phyloP scores from a whole-genome alignment of 495 filamentous ascomycete genomes.

The Letharia columbiana region DNA sequence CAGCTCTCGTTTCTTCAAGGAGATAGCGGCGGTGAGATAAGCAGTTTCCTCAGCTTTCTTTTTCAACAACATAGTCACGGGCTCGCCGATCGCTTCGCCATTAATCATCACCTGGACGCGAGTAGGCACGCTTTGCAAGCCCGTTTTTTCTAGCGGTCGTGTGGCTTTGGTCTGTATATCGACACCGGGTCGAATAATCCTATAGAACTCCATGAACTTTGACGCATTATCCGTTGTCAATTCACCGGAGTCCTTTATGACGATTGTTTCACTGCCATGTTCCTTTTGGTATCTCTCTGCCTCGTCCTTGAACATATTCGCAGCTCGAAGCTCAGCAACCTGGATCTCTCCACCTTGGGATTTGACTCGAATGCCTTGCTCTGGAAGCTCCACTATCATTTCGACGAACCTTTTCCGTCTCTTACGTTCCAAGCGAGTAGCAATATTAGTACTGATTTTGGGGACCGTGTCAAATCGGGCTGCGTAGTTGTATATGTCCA shows the following conservation, averaged over 20 bases:
- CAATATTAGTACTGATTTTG: constrained; percentile 23
- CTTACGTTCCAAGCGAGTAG: constrained; percentile 13
- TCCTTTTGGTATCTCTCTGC: constrained; percentile 37
- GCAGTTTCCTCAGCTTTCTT: constrained; percentile 33
- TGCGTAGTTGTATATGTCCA: constrained; percentile 44
- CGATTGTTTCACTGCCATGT: constrained; percentile 31
- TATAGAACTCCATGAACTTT: constrained; percentile 38
- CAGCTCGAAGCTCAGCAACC: constrained; percentile 34
- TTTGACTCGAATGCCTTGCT: constrained; percentile 35
- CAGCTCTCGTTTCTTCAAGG: constrained; percentile 31
- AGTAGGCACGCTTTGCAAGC: constrained; percentile 11
- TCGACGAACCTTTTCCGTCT: constrained; percentile 23
- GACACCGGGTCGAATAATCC: constrained; percentile 26
- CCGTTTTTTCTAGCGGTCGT: constrained; percentile 10
- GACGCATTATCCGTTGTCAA: constrained; percentile 36
- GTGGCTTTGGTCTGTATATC: constrained; percentile 26
- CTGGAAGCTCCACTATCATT: constrained; percentile 34
- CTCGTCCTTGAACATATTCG: constrained; percentile 35
- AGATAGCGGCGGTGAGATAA: constrained; percentile 37
- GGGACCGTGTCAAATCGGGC: constrained; percentile 38
- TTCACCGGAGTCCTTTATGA: constrained; percentile 32
- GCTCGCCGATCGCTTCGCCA: constrained; percentile 27
- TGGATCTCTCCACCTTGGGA: constrained; percentile 26
- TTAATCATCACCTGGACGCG: constrained; percentile 31
- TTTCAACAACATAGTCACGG: constrained; percentile 34